Evolutionary conservation across 176 grass and related monocot species (phyloP).

Genomic region (Poa pratensis): DNA sequence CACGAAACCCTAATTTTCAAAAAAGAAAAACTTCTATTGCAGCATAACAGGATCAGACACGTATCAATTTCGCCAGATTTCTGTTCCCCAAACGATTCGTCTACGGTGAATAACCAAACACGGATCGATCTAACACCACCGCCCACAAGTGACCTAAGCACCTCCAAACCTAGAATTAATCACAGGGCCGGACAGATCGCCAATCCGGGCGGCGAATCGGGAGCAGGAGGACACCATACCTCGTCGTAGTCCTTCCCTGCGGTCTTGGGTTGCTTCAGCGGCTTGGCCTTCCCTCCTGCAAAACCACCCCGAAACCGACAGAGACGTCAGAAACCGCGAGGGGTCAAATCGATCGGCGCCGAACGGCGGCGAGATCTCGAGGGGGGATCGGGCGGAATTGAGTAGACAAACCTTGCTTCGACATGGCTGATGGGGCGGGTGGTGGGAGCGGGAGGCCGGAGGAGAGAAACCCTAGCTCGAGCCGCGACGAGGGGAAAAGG

Average conservation of each 20-base stretch:
- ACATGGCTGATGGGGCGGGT: constrained; percentile 33
- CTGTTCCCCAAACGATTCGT: too few relatives aligned
- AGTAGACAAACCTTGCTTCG: constrained; percentile 48
- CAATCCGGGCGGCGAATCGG: background rate
- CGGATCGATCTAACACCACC: background rate
- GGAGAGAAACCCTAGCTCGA: constrained; percentile 44
- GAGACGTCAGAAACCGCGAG: constrained; percentile 9
- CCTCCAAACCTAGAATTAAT: background rate
- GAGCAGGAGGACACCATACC: constrained; percentile 10
- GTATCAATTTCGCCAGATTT: background rate
- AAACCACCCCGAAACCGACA: constrained; percentile 11
- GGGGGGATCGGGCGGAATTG: fast-evolving
- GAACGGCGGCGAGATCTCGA: background rate
- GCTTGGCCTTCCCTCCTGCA: constrained; percentile 83
- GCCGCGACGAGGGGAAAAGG: background rate
- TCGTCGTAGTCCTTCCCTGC: constrained; percentile 82
- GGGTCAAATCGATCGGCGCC: background rate
- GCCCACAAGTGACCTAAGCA: background rate
- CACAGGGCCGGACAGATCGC: background rate
- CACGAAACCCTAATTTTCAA: background rate
- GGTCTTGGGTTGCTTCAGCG: constrained; percentile 68
- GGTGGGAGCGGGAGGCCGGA: background rate
- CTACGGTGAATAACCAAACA: background rate
- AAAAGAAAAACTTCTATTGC: background rate
- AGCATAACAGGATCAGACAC: background rate